Conservation (phyloP, 495 filamentous ascomycete species). For the Penicillium waksmanii region DNA sequence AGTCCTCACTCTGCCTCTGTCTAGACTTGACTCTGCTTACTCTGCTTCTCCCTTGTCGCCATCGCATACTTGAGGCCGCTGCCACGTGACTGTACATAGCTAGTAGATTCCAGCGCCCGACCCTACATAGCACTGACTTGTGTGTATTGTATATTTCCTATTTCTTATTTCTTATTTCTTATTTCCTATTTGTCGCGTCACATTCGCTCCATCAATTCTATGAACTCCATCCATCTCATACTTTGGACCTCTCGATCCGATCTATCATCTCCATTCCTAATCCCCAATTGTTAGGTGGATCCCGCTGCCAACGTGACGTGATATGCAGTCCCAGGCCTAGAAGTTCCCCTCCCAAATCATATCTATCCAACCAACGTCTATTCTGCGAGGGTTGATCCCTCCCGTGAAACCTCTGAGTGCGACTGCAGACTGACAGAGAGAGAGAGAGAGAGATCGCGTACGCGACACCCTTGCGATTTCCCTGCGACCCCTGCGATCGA, state of each 20-base stretch:
- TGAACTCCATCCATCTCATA: no score
- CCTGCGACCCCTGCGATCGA: background rate
- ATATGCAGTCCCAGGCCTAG: background rate
- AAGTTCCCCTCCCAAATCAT: background rate
- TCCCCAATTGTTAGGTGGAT: background rate
- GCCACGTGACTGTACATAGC: background rate
- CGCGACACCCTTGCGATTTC: no score
- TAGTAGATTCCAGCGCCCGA: background rate
- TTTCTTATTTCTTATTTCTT: background rate
- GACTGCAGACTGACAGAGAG: background rate
- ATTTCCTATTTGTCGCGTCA: background rate
- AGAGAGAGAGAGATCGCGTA: background rate
- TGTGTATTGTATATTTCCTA: background rate
- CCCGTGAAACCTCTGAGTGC: constrained; percentile 2
- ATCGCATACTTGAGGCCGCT: background rate
- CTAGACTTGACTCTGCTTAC: no score
- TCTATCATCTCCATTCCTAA: no score
- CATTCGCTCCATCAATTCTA: background rate
- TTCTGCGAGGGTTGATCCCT: constrained; percentile 18
- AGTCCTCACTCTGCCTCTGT: no score
- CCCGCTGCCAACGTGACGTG: constrained; percentile 2
- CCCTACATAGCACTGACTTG: background rate
- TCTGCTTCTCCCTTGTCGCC: no score
- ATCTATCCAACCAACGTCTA: constrained; percentile 1
- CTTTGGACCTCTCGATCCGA: no score